A percentile compares a stretch with the other conserved stretches of the same genome.
These are phyloP conservation scores for Pseudogymnoascus sp. DNA, from an alignment of 2,329 filamentous ascomycete genomes.

Conservation along the genomic window DNA sequence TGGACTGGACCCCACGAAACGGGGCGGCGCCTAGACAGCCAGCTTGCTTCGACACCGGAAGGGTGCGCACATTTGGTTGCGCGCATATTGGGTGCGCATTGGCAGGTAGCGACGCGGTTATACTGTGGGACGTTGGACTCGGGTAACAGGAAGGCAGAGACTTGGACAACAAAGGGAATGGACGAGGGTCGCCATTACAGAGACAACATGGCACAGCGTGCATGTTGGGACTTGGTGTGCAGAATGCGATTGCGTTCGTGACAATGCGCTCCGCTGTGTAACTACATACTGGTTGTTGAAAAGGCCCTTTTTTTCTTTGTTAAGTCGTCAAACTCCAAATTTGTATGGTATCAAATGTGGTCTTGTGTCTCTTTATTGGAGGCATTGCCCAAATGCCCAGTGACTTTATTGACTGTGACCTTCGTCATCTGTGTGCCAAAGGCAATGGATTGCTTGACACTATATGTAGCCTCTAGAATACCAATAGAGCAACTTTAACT, in stretches of 20 bases:
- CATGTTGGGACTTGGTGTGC: background rate
- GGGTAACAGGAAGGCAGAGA: background rate
- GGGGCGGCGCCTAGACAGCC: background rate
- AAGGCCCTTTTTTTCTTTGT: background rate
- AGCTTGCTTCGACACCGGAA: background rate
- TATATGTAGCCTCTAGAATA: background rate
- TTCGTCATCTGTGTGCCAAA: background rate
- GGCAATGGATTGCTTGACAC: background rate
- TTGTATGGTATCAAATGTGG: background rate
- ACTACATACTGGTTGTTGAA: constrained; percentile 1
- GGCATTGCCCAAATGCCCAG: background rate
- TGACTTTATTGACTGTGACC: background rate
- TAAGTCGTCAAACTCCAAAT: background rate
- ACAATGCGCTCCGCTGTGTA: background rate
- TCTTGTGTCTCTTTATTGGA: background rate
- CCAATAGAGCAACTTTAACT: background rate
- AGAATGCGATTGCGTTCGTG: background rate
- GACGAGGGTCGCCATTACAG: background rate
- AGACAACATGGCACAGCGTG: background rate
- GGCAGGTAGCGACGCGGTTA: background rate
- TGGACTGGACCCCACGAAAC: background rate
- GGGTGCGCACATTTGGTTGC: background rate
- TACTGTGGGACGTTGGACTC: constrained; percentile 1
- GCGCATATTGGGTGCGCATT: background rate
- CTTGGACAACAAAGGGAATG: background rate